Percentiles rank a stretch among this genome's conserved stretches.
These are phyloP conservation scores for Kodamaea sp. DNA, from an alignment of 1,139 yeast species.

Conservation along the genomic window DNA sequence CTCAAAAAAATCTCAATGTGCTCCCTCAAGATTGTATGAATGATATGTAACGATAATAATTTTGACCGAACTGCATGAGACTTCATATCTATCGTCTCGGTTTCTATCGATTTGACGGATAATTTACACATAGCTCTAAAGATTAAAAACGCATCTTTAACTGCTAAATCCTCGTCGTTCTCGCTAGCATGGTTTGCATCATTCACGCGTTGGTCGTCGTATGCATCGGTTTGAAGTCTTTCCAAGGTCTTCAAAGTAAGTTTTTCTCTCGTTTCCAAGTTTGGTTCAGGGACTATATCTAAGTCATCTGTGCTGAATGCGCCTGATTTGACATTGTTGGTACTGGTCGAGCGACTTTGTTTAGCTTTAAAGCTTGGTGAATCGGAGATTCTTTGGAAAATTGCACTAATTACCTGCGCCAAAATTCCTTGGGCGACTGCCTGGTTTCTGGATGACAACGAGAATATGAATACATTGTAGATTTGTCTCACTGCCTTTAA, in stretches of 20 bases:
- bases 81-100: slow-evolving; percentile 76
- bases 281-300: slow-evolving; percentile 6
- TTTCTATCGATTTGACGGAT: slow-evolving; percentile 76
- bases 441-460: slow-evolving; percentile 80
- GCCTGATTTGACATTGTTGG: slow-evolving; percentile 22
- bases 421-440: slow-evolving; percentile 94
- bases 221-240: slow-evolving; percentile 49
- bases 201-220: slow-evolving; percentile 52
- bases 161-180: slow-evolving; percentile 61
- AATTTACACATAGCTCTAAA: slow-evolving; percentile 94
- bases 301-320: slow-evolving; percentile 21
- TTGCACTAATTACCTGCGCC: slow-evolving; percentile 84
- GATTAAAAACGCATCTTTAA: slow-evolving; percentile 89
- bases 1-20: slow-evolving; percentile 83
- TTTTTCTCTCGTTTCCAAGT: slow-evolving; percentile 23
- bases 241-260: slow-evolving; percentile 63
- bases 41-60: slow-evolving; percentile 79
- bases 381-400: slow-evolving; percentile 71
- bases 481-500: slow-evolving; percentile 91
- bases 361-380: slow-evolving; percentile 19
- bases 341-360: slow-evolving; percentile 21
- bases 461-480: slow-evolving; percentile 85
- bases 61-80: slow-evolving; percentile 93
- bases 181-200: slow-evolving; percentile 49
- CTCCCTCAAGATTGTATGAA: slow-evolving; percentile 82